A percentile compares a stretch with the other conserved stretches of the same genome.
Evolutionary conservation across 2,329 filamentous ascomycete species (phyloP).

Genomic region (Calonectria pteridis): DNA sequence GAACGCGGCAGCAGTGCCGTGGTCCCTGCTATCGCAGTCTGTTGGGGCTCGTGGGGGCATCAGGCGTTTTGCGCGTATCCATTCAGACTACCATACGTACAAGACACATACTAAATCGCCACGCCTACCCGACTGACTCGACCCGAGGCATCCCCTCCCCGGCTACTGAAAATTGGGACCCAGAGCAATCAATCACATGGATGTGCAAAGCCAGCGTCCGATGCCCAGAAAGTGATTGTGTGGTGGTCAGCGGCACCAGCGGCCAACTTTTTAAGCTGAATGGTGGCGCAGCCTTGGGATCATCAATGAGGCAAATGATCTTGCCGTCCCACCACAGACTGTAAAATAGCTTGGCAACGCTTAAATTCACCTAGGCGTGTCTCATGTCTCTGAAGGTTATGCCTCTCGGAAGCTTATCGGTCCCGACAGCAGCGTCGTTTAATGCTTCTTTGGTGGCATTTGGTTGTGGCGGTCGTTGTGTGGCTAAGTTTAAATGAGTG

Average conservation of each 20-base stretch:
- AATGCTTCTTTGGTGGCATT: not conserved
- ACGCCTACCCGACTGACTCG: not conserved
- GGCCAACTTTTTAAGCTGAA: not conserved
- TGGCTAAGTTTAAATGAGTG: constrained; percentile 12
- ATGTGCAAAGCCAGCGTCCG: not conserved
- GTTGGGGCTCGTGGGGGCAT: not conserved
- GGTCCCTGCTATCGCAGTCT: not conserved
- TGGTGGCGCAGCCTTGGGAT: not conserved
- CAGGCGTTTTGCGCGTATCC: no score
- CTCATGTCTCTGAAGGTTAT: not conserved
- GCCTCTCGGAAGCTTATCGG: not conserved
- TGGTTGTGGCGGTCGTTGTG: not conserved
- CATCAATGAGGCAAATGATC: not conserved
- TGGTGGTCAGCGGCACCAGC: not conserved
- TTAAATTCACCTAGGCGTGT: not conserved
- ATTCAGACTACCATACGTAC: no score
- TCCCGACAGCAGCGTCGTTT: not conserved
- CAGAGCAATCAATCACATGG: not conserved
- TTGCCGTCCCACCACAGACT: not conserved
- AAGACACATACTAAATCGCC: no score
- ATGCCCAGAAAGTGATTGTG: not conserved
- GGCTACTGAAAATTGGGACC: not conserved
- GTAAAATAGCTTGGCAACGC: not conserved
- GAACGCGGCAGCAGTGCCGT: not conserved
- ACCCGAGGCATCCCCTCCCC: not conserved